Evolutionary conservation across 768 basidiomycete species (phyloP).

Genomic region (Boletus speciosus): DNA sequence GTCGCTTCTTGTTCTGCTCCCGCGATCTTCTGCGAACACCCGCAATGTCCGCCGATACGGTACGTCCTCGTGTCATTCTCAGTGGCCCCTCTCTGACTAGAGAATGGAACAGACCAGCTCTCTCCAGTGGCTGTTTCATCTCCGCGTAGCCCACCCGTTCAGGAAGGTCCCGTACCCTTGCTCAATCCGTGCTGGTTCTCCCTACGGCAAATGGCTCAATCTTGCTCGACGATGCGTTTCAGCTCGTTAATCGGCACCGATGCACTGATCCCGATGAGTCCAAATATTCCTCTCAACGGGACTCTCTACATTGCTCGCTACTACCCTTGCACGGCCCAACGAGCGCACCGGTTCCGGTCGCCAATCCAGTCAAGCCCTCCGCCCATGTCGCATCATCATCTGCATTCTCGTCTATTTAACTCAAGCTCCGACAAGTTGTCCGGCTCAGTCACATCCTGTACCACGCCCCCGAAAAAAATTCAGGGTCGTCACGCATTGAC

Average conservation of each 20-base stretch:
- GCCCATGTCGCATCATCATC: slow-evolving; percentile 25
- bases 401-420: slow-evolving; percentile 17
- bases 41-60: slow-evolving; percentile 14
- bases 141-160: slow-evolving; percentile 24
- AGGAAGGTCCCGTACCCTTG: slow-evolving; percentile 14
- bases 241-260: slow-evolving; percentile 20
- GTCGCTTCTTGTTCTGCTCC: background rate
- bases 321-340: background rate
- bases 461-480: slow-evolving; percentile 2
- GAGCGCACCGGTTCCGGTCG: slow-evolving; percentile 11
- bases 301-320: background rate
- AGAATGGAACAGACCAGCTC: slow-evolving; percentile 17
- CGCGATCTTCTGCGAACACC: slow-evolving; percentile 7
- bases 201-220: slow-evolving; percentile 17
- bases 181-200: slow-evolving; percentile 25
- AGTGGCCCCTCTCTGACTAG: slow-evolving; percentile 5
- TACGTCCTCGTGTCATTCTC: slow-evolving; percentile 16
- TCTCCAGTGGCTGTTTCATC: slow-evolving; percentile 25
- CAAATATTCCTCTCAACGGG: background rate
- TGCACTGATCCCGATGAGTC: slow-evolving; percentile 11
- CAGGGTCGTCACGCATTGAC: slow-evolving; percentile 25
- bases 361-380: slow-evolving; percentile 18
- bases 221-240: slow-evolving; percentile 4
- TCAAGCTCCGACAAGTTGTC: slow-evolving; percentile 20
- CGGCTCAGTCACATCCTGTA: slow-evolving; percentile 6